These are phyloP conservation scores for Francoa sonchifolia DNA, from an alignment of 441 rosid species.

Conservation along the genomic window DNA sequence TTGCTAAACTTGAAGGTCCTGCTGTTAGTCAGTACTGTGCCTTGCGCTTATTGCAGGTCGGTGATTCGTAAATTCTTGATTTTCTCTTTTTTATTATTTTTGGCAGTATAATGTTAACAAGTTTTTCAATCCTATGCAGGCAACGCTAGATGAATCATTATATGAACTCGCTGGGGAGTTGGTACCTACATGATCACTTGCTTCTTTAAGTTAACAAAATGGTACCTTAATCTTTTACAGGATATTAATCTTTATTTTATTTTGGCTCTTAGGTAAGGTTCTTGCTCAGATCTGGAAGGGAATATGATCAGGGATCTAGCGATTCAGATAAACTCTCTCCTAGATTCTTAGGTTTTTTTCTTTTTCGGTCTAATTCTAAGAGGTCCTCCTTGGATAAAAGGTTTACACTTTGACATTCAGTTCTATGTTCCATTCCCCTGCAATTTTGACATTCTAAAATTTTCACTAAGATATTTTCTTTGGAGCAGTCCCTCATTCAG, in stretches of 20 bases:
- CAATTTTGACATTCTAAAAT: constrained; percentile 5
- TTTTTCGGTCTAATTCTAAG: constrained; percentile 65
- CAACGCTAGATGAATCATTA: constrained; percentile 89
- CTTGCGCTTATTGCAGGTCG: constrained; percentile 68
- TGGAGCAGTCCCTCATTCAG: constrained; percentile 56
- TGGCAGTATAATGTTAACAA: background rate
- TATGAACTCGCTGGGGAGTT: constrained; percentile 99
- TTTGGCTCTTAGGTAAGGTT: constrained; percentile 69
- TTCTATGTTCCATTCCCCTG: constrained; percentile 5
- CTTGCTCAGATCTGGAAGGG: constrained; percentile 94
- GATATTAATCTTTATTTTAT: constrained; percentile 5
- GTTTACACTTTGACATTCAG: constrained; percentile 25
- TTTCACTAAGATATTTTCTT: constrained; percentile 12
- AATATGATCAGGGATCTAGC: constrained; percentile 58
- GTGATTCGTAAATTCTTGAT: constrained; percentile 7
- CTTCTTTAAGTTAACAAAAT: constrained; percentile 10
- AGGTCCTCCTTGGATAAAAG: constrained; percentile 68
- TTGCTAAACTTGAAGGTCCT: constrained; percentile 96
- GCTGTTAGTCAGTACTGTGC: constrained; percentile 98
- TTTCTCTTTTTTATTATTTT: constrained; percentile 1
- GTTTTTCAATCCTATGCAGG: constrained; percentile 39
- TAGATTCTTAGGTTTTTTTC: constrained; percentile 76
- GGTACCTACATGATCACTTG: constrained; percentile 30
- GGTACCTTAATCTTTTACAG: constrained; percentile 6
- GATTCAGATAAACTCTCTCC: constrained; percentile 78